Conservation (phyloP, 2,329 filamentous ascomycete species). For the Cladosporium phlei region DNA sequence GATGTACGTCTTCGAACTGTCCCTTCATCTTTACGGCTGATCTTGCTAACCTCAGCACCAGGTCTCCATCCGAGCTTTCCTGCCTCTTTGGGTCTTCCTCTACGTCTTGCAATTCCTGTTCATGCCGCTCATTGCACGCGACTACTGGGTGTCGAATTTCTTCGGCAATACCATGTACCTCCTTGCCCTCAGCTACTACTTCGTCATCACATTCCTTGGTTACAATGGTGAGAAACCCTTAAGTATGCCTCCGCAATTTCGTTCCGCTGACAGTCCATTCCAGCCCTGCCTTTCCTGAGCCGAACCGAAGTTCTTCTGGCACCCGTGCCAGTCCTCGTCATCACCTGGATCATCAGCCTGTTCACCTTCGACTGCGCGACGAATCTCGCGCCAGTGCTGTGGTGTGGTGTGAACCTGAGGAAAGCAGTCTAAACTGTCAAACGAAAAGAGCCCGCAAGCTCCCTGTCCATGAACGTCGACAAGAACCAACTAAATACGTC, state of each 20-base stretch:
- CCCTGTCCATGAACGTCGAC: no score
- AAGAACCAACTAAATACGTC: no score
- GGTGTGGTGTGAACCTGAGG: constrained; percentile 40
- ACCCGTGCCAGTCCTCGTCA: constrained; percentile 55
- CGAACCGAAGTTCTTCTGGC: constrained; percentile 62
- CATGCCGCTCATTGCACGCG: constrained; percentile 55
- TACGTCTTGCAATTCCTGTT: constrained; percentile 64
- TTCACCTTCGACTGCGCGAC: constrained; percentile 50
- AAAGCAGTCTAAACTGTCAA: constrained; percentile 23
- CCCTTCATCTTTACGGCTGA: not conserved
- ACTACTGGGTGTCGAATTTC: constrained; percentile 55
- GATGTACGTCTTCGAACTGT: constrained; percentile 46
- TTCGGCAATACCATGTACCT: constrained; percentile 64
- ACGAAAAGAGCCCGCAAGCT: not conserved
- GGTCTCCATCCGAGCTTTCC: constrained; percentile 62
- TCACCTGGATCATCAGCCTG: constrained; percentile 54
- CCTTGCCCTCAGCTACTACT: constrained; percentile 62
- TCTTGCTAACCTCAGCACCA: constrained; percentile 24
- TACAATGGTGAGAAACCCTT: constrained; percentile 51
- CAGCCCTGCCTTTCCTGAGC: constrained; percentile 60
- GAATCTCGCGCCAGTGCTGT: constrained; percentile 48
- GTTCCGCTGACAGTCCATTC: constrained; percentile 16
- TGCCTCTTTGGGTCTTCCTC: constrained; percentile 62
- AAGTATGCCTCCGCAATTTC: not conserved
- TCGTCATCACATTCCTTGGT: constrained; percentile 63